Conservation (phyloP, 768 basidiomycete species). For the Trametes meyenii region DNA sequence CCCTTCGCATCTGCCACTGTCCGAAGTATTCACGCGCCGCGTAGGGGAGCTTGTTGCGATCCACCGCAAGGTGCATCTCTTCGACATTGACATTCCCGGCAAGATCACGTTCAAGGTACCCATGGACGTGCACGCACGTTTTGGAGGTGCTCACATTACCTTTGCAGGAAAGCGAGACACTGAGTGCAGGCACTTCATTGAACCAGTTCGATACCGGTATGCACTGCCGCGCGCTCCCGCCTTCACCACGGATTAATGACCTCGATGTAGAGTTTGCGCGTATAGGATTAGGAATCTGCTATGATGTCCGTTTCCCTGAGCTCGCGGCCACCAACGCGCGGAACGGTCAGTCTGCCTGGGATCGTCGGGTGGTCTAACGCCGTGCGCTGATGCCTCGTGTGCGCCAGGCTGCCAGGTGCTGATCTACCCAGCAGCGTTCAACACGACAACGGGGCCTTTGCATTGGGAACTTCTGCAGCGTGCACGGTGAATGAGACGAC, state of each 20-base stretch:
- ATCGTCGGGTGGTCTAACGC: background rate
- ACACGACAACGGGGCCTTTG: conserved; percentile 90
- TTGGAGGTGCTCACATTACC: conserved; percentile 5
- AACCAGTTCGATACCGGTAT: conserved; percentile 89
- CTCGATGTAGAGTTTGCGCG: conserved; percentile 87
- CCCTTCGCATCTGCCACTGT: background rate
- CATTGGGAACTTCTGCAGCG: conserved; percentile 95
- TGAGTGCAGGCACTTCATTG: conserved; percentile 72
- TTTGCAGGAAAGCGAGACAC: conserved; percentile 80
- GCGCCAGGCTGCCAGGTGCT: conserved; percentile 78
- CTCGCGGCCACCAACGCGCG: conserved; percentile 89
- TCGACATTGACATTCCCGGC: conserved; percentile 96
- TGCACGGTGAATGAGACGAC: conserved; percentile 57
- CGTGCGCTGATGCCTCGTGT: background rate
- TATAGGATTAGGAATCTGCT: conserved; percentile 95
- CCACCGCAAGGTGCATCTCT: conserved; percentile 95
- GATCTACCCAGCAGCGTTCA: conserved; percentile 95
- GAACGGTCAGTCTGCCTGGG: conserved; percentile 52
- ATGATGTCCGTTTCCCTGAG: conserved; percentile 95
- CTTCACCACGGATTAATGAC: background rate
- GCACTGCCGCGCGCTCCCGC: conserved; percentile 3
- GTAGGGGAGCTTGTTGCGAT: conserved; percentile 82
- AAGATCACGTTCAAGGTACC: conserved; percentile 85
- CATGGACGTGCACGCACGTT: background rate
- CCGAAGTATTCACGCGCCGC: conserved; percentile 9